These are phyloP conservation scores for Suillus subluteus DNA, from an alignment of 768 basidiomycete genomes.

Conservation along the genomic window DNA sequence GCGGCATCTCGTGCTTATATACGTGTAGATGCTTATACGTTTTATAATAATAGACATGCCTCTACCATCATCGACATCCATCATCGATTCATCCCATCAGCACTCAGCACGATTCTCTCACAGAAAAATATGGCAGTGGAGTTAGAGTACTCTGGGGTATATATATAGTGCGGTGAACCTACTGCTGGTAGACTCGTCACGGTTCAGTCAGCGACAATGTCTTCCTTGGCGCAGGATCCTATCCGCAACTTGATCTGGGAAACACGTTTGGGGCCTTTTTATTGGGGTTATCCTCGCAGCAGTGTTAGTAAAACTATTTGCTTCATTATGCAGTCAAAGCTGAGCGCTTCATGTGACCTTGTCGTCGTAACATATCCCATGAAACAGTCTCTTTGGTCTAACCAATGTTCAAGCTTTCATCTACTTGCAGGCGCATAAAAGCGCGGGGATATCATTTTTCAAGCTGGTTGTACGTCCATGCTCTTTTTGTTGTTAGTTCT, in stretches of 20 bases:
- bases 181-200: neutral
- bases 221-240: neutral
- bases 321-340: neutral
- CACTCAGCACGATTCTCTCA: neutral
- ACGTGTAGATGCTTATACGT: too few species aligned
- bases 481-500: neutral
- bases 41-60: too few species aligned
- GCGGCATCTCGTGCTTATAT: too few species aligned
- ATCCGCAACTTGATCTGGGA: neutral
- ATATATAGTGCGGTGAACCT: neutral
- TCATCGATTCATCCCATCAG: neutral
- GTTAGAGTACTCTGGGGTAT: neutral
- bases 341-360: neutral
- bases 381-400: neutral
- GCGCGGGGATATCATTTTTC: neutral
- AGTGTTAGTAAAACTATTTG: neutral
- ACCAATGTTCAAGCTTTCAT: conserved; percentile 5
- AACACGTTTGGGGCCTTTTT: conserved; percentile 5
- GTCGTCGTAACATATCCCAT: neutral
- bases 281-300: neutral
- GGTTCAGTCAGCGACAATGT: neutral
- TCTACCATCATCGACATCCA: too few species aligned
- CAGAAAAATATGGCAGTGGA: neutral
- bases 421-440: neutral
- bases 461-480: neutral